Evolutionary conservation across 768 basidiomycete species (phyloP).

Genomic region (Leccinum fibrillosum): DNA sequence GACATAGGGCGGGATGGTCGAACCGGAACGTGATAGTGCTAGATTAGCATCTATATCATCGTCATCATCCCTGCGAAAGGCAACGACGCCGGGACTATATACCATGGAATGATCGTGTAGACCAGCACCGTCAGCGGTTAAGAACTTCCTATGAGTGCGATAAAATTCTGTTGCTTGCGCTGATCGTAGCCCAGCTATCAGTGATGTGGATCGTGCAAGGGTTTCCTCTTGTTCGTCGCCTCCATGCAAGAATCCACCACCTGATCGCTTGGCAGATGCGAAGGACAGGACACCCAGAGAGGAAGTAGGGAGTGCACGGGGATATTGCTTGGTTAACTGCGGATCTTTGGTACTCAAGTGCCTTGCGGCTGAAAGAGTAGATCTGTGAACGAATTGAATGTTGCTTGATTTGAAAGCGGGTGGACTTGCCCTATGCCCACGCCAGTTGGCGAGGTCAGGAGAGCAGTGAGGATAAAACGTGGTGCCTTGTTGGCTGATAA

Average conservation of each 20-base stretch:
- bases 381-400: conserved; percentile 29
- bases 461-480: conserved; percentile 40
- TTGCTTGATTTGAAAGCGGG: conserved; percentile 10
- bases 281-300: conserved; percentile 41
- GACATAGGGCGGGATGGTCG: conserved; percentile 37
- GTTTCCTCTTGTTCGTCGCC: conserved; percentile 46
- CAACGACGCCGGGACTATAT: conserved; percentile 42
- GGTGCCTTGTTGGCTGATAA: conserved; percentile 36
- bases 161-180: conserved; percentile 39
- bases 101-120: conserved; percentile 47
- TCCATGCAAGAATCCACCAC: conserved; percentile 43
- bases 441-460: conserved; percentile 35
- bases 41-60: conserved; percentile 17
- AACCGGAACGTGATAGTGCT: conserved; percentile 11
- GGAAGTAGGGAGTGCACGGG: conserved; percentile 22
- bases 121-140: conserved; percentile 37
- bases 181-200: conserved; percentile 37
- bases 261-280: conserved; percentile 42
- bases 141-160: conserved; percentile 34
- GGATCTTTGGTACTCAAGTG: conserved; percentile 17
- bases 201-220: conserved; percentile 39
- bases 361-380: conserved; percentile 34
- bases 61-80: conserved; percentile 39
- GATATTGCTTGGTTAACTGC: conserved; percentile 9
- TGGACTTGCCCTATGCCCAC: conserved; percentile 12